Evolutionary conservation across 331 rosid species (phyloP).

Genomic region (Malus hybrid): DNA sequence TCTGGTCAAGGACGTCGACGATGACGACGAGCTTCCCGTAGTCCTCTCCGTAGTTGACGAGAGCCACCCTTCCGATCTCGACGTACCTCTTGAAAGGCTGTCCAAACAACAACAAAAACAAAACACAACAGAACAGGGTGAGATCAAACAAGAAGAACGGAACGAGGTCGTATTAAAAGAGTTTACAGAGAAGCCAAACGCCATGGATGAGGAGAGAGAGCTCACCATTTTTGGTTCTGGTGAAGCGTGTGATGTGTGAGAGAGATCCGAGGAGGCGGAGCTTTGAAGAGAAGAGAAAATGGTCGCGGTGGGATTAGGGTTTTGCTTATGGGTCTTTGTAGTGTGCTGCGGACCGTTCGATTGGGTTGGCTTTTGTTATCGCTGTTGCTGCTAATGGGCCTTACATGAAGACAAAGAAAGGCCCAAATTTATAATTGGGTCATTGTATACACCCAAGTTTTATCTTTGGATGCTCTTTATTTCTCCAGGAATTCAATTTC

Average conservation of each 20-base stretch:
- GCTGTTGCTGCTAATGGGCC: neutral
- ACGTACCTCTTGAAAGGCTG: conserved; percentile 57
- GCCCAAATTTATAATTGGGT: neutral
- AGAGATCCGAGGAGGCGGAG: neutral
- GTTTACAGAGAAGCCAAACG: neutral
- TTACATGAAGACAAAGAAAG: neutral
- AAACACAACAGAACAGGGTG: neutral
- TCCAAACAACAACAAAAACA: neutral
- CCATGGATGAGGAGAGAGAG: neutral
- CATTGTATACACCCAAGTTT: no score
- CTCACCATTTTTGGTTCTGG: conserved; percentile 49
- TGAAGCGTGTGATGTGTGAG: conserved; percentile 1
- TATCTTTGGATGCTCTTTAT: no score
- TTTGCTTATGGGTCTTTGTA: conserved; percentile 8
- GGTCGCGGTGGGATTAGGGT: conserved; percentile 26
- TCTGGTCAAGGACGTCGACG: conserved; percentile 44
- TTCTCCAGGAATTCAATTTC: no score
- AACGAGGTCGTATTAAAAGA: neutral
- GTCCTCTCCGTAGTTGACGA: conserved; percentile 51
- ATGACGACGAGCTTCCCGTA: conserved; percentile 48
- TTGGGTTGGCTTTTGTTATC: neutral
- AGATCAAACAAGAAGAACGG: neutral
- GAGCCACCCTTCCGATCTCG: conserved; percentile 54
- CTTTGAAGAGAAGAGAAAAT: neutral
- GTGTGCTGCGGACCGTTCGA: neutral